Percentiles rank a stretch among this genome's conserved stretches.
Evolutionary conservation across 768 basidiomycete genomes (phyloP).

Genomic region (Lentinus tigrinus): DNA sequence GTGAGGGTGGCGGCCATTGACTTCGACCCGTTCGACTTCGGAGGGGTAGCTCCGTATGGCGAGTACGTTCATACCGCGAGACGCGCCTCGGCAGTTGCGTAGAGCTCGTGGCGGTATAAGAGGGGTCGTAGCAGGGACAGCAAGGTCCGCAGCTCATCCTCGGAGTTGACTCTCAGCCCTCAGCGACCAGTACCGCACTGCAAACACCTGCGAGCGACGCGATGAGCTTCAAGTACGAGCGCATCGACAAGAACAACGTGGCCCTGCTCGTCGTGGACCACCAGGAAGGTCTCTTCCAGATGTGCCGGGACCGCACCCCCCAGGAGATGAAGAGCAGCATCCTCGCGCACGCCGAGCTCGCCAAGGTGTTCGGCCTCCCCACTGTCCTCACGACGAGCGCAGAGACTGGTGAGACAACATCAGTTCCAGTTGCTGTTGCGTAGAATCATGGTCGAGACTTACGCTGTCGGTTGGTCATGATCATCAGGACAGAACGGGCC

Average conservation of each 20-base stretch:
- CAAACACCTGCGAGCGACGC: neutral
- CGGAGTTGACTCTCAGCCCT: too few species aligned
- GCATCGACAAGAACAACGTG: constrained; percentile 45
- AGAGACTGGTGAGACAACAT: constrained; percentile 37
- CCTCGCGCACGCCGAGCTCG: constrained; percentile 46
- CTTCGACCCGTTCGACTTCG: neutral
- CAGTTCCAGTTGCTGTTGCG: too few species aligned
- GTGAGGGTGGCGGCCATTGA: too few species aligned
- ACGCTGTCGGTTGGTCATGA: too few species aligned
- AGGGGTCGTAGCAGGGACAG: neutral
- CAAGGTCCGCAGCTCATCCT: too few species aligned
- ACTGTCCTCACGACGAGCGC: constrained; percentile 46
- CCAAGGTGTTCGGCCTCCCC: constrained; percentile 44
- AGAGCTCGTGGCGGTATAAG: neutral
- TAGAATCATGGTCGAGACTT: too few species aligned
- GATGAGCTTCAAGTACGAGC: constrained; percentile 30
- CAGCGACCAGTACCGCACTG: too few species aligned
- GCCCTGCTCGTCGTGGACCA: constrained; percentile 49
- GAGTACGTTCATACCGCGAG: neutral
- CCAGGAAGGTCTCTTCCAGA: constrained; percentile 47
- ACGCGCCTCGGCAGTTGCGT: neutral
- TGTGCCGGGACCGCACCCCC: constrained; percentile 41
- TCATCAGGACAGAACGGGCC: constrained; percentile 47
- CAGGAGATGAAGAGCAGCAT: constrained; percentile 44
- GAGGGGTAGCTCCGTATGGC: neutral